These are phyloP conservation scores for Mallotus nudiflorus DNA, from an alignment of 345 rosid genomes.

Conservation along the genomic window DNA sequence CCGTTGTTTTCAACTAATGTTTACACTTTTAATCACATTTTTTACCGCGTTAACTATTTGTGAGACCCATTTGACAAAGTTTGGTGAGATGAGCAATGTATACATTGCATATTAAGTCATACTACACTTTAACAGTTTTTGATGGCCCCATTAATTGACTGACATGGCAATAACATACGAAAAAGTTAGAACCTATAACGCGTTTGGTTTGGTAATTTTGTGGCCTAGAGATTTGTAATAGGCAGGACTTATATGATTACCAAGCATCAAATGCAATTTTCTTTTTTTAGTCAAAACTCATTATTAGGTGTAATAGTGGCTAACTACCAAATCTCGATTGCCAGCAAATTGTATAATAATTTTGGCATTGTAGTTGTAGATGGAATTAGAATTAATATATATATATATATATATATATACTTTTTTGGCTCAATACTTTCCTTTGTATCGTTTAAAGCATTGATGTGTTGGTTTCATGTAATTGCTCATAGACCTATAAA, in stretches of 20 bases:
- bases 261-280: too few relatives aligned
- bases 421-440: neutral
- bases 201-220: neutral
- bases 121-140: neutral
- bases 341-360: neutral
- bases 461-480: neutral
- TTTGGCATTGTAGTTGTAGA: too few relatives aligned
- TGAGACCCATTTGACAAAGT: too few relatives aligned
- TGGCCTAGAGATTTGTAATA: neutral
- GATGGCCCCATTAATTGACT: neutral
- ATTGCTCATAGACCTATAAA: neutral
- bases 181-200: neutral
- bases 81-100: too few relatives aligned
- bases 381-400: too few relatives aligned
- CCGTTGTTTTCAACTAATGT: too few relatives aligned
- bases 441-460: too few relatives aligned
- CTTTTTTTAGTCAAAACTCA: neutral
- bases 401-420: too few relatives aligned
- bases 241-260: too few relatives aligned
- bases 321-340: neutral
- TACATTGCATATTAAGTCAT: neutral
- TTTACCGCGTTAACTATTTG: too few relatives aligned
- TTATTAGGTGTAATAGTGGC: neutral
- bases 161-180: conserved; percentile 1
- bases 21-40: too few relatives aligned